These are phyloP conservation scores for Forsythia viridissima DNA, from an alignment of 257 asterid species.

Conservation along the genomic window DNA sequence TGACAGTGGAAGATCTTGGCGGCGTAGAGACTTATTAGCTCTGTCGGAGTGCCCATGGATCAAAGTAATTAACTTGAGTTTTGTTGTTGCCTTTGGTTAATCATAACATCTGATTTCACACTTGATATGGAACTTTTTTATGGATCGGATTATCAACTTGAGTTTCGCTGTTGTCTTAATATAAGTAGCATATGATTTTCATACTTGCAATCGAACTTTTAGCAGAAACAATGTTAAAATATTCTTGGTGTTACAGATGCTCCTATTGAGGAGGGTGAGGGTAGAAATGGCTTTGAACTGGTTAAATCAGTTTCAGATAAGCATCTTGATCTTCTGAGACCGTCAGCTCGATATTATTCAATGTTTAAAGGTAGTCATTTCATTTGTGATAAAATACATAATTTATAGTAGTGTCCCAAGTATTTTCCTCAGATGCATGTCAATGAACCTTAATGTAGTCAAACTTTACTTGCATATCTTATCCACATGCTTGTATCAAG, in stretches of 20 bases:
- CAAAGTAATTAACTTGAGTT: constrained; percentile 9
- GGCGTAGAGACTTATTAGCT: not conserved
- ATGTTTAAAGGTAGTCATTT: constrained; percentile 67
- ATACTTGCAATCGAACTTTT: not conserved
- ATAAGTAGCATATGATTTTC: not conserved
- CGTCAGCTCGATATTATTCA: constrained; percentile 85
- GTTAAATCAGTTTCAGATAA: constrained; percentile 82
- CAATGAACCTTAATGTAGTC: not conserved
- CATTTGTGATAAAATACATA: not conserved
- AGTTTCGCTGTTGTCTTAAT: not conserved
- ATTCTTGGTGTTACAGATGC: constrained; percentile 68
- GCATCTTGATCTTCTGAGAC: constrained; percentile 96
- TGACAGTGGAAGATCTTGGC: not conserved
- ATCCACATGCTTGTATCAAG: not conserved
- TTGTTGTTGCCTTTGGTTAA: constrained; percentile 1
- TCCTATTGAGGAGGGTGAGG: constrained; percentile 69
- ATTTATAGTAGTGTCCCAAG: not conserved
- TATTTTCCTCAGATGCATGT: not conserved
- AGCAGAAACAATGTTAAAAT: not conserved
- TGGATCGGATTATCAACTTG: constrained; percentile 7
- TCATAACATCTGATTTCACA: not conserved
- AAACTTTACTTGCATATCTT: no score
- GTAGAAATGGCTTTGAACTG: constrained; percentile 70
- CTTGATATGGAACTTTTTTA: not conserved
- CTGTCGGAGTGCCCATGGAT: constrained; percentile 10